Base-by-base conservation (phyloP, 1,139 yeast genomes). In the Lodderomyces oxycetoniae region DNA sequence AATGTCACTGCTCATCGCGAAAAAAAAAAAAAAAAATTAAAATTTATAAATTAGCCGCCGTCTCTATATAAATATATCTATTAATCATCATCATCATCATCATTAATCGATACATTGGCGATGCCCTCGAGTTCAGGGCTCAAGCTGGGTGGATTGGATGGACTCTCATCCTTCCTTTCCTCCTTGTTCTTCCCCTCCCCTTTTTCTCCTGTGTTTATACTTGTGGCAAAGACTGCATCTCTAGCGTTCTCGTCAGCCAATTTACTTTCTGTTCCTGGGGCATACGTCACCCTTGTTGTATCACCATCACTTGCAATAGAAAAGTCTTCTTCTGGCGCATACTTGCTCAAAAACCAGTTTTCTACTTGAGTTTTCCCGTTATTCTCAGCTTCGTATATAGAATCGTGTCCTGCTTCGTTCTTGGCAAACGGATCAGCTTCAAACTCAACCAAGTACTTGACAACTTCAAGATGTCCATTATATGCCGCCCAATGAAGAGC, bases 401-500 rank as follows among this genome's bases (percentile, higher is more conserved):
- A 72, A 56, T 91, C 97, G 50, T 87, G 93, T 19, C 79, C 85
- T 30, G 80, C 76, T 11, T 61, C 56, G 59, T 91, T 91, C 57
- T 80, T 82, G 25, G 74, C 52, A 49, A 85, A 83, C 13, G 95
- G 89, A 55, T 91, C 95, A 0, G 89, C 94, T 5, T 71, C 69
- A 44, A 77, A 85, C 36, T 77, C 71, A 52, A 91, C 80, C 31
- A 91, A 63, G 7, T 74, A 52, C 55, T 82, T 61, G 26, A 87
- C 93, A 7, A 81, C 67, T 3, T 74, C 79, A 41, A 86, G 59
- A 48, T 88, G 91, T 1, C 96, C 97, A 50, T 85, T 88, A 46
- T 77, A 73, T 0, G 95, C 74, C 1, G 97, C 96, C 98, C 98
- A 91, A 56, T 91, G 97, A 43, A 91, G 67, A 0, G 97, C 82